Evolutionary conservation across 169 alveolate genomes (phyloP).

Genomic region (Toxoplasma gondii): DNA sequence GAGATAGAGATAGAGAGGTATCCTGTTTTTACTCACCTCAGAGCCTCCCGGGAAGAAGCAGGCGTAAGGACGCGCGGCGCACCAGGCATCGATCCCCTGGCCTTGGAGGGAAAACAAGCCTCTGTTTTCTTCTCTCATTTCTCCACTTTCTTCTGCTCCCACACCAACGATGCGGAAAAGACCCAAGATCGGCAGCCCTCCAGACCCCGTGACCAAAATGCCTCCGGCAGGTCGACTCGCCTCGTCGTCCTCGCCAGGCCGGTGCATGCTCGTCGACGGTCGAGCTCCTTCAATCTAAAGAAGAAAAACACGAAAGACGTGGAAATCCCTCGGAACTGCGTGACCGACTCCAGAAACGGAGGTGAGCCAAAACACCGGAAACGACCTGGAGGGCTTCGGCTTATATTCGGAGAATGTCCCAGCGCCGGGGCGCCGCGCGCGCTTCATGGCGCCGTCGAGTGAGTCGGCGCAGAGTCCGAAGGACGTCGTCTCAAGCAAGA

Average conservation of each 20-base stretch:
- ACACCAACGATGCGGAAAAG: neutral
- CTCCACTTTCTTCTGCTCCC: neutral
- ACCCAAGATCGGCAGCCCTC: neutral
- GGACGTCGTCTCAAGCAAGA: no score
- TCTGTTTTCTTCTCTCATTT: neutral
- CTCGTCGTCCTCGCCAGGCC: neutral
- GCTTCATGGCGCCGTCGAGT: no score
- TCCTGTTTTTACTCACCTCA: neutral
- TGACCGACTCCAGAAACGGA: no score
- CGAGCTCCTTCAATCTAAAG: neutral
- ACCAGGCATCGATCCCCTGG: slow-evolving; percentile 3
- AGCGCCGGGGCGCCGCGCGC: no score
- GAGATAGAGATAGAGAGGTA: neutral
- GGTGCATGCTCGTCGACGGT: neutral
- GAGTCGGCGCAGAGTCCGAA: no score
- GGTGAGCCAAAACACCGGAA: no score
- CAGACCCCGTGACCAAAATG: neutral
- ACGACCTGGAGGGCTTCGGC: no score
- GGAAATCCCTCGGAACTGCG: no score
- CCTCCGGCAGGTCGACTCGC: neutral
- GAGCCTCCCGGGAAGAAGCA: neutral
- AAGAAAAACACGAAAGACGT: no score
- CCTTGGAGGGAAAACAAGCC: neutral
- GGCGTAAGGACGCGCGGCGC: neutral
- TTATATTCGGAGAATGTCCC: no score